Evolutionary conservation across 2,329 filamentous ascomycete species (phyloP).

Genomic region (Paraconiothyrium brasiliense): DNA sequence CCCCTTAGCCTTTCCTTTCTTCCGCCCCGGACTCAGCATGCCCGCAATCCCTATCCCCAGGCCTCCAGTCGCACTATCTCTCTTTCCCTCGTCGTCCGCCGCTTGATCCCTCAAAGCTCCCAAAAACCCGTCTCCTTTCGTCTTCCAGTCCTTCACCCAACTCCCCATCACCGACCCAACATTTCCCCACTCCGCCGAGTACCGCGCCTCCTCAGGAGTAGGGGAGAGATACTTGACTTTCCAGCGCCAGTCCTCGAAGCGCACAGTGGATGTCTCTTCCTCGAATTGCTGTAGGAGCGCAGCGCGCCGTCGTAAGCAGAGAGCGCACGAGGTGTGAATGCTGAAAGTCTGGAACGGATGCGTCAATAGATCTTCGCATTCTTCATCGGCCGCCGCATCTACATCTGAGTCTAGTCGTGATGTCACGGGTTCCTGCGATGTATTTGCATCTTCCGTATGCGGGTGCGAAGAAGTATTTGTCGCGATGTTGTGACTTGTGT

Average conservation of each 20-base stretch:
- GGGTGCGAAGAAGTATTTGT: background rate
- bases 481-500: background rate
- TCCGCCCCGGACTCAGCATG: background rate
- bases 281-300: conserved; percentile 5
- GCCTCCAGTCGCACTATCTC: conserved; percentile 2
- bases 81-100: background rate
- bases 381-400: background rate
- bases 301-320: conserved; percentile 40
- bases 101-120: conserved; percentile 10
- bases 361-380: background rate
- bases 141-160: conserved; percentile 26
- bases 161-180: conserved; percentile 24
- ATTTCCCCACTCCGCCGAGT: conserved; percentile 24
- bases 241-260: conserved; percentile 53
- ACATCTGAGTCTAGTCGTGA: background rate
- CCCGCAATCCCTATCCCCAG: background rate
- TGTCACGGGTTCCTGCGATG: background rate
- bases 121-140: conserved; percentile 16
- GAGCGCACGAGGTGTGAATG: conserved; percentile 44
- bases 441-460: background rate
- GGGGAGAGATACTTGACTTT: conserved; percentile 50
- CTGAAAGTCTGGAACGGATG: conserved; percentile 38
- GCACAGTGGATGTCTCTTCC: conserved; percentile 34
- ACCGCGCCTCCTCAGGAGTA: conserved; percentile 37
- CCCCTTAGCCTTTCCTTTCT: background rate